Evolutionary conservation across 495 filamentous ascomycete species (phyloP), one percentile per base, ranked within the genome.

Genomic region (Xeromyces bisporus): DNA sequence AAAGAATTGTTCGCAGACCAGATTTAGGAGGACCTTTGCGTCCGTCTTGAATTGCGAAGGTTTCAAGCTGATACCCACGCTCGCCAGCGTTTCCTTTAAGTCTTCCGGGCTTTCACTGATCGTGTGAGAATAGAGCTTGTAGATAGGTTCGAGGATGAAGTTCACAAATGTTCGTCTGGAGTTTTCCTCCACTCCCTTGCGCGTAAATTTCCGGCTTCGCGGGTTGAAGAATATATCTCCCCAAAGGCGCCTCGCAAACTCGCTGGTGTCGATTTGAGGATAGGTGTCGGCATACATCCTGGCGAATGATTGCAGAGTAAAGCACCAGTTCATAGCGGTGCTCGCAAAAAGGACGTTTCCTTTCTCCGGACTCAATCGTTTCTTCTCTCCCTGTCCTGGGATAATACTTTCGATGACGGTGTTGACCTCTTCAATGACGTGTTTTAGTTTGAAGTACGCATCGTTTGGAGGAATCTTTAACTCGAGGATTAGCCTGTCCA

Each of bases 201-300:
- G 70, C 24, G 79, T 89, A 44, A 97, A 97, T 33, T 77, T 87
- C 26, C 87, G 75, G 50, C 77, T 87, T 39, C 59, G 62, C 0
- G 89, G 86, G 46, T 94, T 96, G 62, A 76, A 96, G 55, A 91
- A 96, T 35, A 97, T 80, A 49, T 97, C 87, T 5, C 91, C 89
- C 89, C 89, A 97, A 32, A 97, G 66, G 16, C 89, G 62, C 29
- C 64, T 55, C 18, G 77, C 70, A 49, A 96, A 91, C 33, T 93
- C 83, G 6, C 66, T 62, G 1, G 71, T 58, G 47, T 93, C 80
- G 39, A 94, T 64, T 24, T 73, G 74, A 6, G 78, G 73, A 50
- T 85, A 92, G 30, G 68, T 83, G 34, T 91, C 81, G 7, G 84
- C 77, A 51, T 97, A 97, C 82, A 93, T 93, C 49, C 80, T 84